Evolutionary conservation across 2,329 filamentous ascomycete species (phyloP).

Genomic region (Decorospora gaudefroyi): DNA sequence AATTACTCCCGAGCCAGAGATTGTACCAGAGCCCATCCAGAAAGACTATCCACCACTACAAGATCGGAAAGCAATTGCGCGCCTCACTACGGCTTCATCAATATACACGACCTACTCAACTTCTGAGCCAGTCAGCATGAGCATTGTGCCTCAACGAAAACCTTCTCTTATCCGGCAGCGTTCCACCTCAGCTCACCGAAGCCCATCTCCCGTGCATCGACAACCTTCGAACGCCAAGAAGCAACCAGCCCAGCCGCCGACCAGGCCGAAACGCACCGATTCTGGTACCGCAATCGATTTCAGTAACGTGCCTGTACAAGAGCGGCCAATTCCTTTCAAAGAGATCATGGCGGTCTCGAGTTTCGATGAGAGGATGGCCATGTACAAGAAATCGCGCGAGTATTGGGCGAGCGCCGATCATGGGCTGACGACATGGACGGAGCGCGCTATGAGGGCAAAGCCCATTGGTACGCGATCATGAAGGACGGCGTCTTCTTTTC

Average conservation of each 20-base stretch:
- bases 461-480: neutral
- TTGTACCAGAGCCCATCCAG: neutral
- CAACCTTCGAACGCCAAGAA: neutral
- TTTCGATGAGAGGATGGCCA: conserved; percentile 35
- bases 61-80: conserved; percentile 1
- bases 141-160: neutral
- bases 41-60: conserved; percentile 6
- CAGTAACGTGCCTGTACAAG: conserved; percentile 18
- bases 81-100: conserved; percentile 11
- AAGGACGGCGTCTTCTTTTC: neutral
- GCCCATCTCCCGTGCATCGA: neutral
- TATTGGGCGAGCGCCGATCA: conserved; percentile 46
- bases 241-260: conserved; percentile 3
- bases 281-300: conserved; percentile 43
- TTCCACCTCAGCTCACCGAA: neutral
- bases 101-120: conserved; percentile 11
- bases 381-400: conserved; percentile 41
- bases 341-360: conserved; percentile 36
- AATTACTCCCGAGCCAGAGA: conserved; percentile 1
- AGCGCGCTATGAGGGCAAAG: conserved; percentile 9
- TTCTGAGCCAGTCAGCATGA: neutral
- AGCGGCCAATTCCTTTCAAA: conserved; percentile 39
- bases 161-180: neutral
- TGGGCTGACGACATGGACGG: conserved; percentile 39
- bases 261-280: conserved; percentile 33